These are phyloP conservation scores for Juglanconis sp. DNA, from an alignment of 2,329 filamentous ascomycete species.

Conservation along the genomic window DNA sequence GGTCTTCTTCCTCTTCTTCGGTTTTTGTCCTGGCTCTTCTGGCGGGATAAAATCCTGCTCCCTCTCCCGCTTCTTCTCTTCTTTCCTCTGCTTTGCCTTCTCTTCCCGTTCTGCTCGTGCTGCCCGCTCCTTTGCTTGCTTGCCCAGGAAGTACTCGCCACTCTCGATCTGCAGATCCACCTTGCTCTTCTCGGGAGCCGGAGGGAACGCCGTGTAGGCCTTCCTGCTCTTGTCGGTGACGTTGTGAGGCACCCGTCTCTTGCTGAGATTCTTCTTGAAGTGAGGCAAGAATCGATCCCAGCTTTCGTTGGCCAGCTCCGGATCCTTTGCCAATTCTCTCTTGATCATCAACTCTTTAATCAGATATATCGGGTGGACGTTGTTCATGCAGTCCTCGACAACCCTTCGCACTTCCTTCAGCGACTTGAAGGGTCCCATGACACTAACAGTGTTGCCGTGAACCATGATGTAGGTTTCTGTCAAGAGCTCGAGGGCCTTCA, in stretches of 20 bases:
- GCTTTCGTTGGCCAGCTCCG: slow-evolving; percentile 77
- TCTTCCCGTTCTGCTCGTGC: slow-evolving; percentile 77
- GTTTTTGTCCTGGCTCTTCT: slow-evolving; percentile 65
- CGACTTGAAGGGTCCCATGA: slow-evolving; percentile 89
- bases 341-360: slow-evolving; percentile 78
- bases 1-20: slow-evolving; percentile 63
- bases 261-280: slow-evolving; percentile 88
- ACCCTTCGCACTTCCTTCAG: slow-evolving; percentile 88
- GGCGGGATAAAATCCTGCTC: slow-evolving; percentile 86
- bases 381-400: slow-evolving; percentile 94
- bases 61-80: slow-evolving; percentile 80
- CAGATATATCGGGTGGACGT: slow-evolving; percentile 91
- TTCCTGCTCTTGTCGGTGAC: slow-evolving; percentile 94
- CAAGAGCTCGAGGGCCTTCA: slow-evolving; percentile 90
- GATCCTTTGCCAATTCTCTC: slow-evolving; percentile 75
- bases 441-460: slow-evolving; percentile 90
- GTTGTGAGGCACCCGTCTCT: slow-evolving; percentile 76
- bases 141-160: slow-evolving; percentile 93
- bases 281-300: slow-evolving; percentile 97
- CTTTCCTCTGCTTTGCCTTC: slow-evolving; percentile 82
- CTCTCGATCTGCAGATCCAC: slow-evolving; percentile 96
- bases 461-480: slow-evolving; percentile 92
- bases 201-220: slow-evolving; percentile 94
- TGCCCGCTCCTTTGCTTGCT: slow-evolving; percentile 85
- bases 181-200: slow-evolving; percentile 97